Conservation (phyloP, 2,329 filamentous ascomycete genomes). For the Pseudovirgaria hyperparasitica region DNA sequence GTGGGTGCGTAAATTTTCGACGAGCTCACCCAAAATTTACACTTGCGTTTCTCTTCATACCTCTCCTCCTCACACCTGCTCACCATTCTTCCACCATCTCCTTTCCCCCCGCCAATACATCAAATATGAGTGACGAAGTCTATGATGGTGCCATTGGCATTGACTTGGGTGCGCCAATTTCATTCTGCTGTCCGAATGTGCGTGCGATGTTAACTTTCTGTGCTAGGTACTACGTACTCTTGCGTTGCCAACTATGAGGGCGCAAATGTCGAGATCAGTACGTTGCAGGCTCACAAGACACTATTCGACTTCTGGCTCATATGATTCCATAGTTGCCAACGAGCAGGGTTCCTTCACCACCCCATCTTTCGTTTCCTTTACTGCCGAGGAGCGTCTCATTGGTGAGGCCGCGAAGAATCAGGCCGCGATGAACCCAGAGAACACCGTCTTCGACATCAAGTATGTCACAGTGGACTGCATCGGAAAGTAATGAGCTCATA, state of each 20-base stretch:
- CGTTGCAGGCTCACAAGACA: conserved; percentile 22
- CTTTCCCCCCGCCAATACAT: conserved; percentile 17
- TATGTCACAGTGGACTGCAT: conserved; percentile 33
- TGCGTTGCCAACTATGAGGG: conserved; percentile 99
- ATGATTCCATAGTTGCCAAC: conserved; percentile 61
- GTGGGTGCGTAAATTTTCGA: no score
- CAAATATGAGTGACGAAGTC: conserved; percentile 88
- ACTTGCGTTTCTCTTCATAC: conserved; percentile 7
- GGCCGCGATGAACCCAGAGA: conserved; percentile 96
- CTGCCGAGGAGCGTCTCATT: conserved; percentile 95
- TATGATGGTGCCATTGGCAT: conserved; percentile 99
- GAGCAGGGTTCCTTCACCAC: conserved; percentile 99
- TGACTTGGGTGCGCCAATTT: conserved; percentile 71
- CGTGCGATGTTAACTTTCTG: conserved; percentile 17
- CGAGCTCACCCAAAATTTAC: no score
- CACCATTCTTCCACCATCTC: conserved; percentile 16
- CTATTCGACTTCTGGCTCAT: conserved; percentile 11
- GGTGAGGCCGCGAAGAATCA: conserved; percentile 99
- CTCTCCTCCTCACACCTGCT: conserved; percentile 11
- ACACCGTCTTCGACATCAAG: conserved; percentile 99
- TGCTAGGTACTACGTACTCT: conserved; percentile 92
- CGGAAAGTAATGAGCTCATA: conserved; percentile 3
- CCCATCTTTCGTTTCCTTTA: conserved; percentile 98
- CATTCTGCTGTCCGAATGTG: conserved; percentile 10
- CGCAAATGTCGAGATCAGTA: conserved; percentile 98